Percentiles rank a stretch among this genome's conserved stretches.
Conservation (phyloP, 768 basidiomycete species). For the Kwoniella shandongensis region DNA sequence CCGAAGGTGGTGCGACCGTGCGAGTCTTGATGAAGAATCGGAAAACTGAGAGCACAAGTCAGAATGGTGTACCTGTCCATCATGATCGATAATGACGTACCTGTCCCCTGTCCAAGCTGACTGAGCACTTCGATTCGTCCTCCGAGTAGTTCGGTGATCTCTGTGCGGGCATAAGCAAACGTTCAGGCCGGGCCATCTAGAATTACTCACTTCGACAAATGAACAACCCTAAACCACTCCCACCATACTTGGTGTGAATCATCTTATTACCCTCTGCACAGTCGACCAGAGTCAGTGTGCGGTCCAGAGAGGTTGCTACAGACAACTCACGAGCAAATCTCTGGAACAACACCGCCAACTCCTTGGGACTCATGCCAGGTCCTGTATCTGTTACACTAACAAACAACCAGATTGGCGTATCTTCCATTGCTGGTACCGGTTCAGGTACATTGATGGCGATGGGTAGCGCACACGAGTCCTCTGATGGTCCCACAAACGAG, state of each 20-base stretch:
- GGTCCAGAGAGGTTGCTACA: too few species aligned
- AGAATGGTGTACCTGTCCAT: background rate
- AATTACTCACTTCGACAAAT: slow-evolving; percentile 39
- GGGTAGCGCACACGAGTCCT: slow-evolving; percentile 44
- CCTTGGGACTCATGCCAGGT: slow-evolving; percentile 48
- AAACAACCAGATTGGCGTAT: slow-evolving; percentile 42
- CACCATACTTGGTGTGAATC: slow-evolving; percentile 50
- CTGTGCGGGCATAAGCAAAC: slow-evolving; percentile 1
- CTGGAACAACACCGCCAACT: slow-evolving; percentile 46
- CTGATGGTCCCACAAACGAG: slow-evolving; percentile 43
- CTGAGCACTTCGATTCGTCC: slow-evolving; percentile 51
- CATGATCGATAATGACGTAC: slow-evolving; percentile 6
- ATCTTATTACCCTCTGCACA: slow-evolving; percentile 41
- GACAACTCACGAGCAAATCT: slow-evolving; percentile 39
- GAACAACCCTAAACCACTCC: slow-evolving; percentile 51
- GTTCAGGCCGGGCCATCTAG: background rate
- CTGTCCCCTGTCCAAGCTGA: slow-evolving; percentile 41
- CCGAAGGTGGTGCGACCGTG: slow-evolving; percentile 25
- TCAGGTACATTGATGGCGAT: slow-evolving; percentile 21
- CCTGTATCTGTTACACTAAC: slow-evolving; percentile 48
- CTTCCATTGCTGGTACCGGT: slow-evolving; percentile 25
- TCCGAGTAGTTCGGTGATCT: slow-evolving; percentile 50
- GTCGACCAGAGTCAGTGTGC: too few species aligned
- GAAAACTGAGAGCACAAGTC: slow-evolving; percentile 25
- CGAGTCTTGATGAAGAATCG: slow-evolving; percentile 48